Evolutionary conservation across 2,329 filamentous ascomycete genomes (phyloP).

Genomic region (Fusarium pilosicola): DNA sequence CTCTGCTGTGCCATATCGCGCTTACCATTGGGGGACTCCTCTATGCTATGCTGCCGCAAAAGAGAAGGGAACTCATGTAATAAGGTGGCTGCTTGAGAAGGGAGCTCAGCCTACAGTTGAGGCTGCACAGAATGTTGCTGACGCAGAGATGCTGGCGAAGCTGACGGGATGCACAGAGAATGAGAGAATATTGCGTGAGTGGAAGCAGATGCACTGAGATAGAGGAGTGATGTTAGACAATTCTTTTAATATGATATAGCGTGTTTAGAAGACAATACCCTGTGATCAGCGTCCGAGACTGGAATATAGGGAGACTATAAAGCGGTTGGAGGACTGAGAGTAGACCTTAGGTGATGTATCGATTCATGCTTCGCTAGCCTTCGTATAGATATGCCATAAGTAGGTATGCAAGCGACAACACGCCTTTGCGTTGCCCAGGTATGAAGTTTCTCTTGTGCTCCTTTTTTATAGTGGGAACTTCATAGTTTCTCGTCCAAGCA

Average conservation of each 20-base stretch:
- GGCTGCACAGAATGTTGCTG: background rate
- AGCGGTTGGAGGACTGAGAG: no score
- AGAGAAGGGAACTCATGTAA: background rate
- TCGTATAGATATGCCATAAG: no score
- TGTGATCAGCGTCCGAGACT: no score
- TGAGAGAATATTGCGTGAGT: background rate
- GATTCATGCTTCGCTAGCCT: no score
- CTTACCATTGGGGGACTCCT: background rate
- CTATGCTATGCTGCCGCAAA: background rate
- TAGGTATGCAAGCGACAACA: no score
- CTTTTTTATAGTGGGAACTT: no score
- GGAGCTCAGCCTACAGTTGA: background rate
- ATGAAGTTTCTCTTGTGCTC: no score
- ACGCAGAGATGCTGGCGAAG: background rate
- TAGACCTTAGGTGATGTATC: no score
- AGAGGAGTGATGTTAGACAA: background rate
- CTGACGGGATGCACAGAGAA: background rate
- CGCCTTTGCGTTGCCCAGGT: no score
- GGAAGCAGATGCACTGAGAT: background rate
- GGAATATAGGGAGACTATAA: no score
- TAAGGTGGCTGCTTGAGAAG: background rate
- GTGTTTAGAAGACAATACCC: background rate
- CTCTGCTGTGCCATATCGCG: background rate
- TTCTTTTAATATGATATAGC: no score
- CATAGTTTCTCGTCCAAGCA: no score